Base-by-base conservation (phyloP, 805 yeast genomes). In the Yarrowia porcina region DNA sequence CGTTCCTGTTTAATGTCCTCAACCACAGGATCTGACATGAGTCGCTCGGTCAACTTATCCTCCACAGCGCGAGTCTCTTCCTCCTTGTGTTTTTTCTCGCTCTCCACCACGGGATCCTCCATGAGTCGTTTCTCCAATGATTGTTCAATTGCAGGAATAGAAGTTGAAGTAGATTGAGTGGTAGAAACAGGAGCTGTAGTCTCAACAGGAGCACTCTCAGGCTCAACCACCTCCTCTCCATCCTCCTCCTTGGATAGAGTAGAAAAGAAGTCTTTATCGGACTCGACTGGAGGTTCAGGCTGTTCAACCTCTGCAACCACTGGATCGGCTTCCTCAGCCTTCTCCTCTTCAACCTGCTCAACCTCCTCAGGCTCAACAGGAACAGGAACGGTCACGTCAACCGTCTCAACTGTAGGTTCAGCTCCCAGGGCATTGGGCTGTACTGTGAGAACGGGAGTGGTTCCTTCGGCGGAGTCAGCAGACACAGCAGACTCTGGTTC, bases 281-380 rank as follows among this genome's bases (percentile, higher is more conserved):
- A 42, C 10, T 20, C 39, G 23, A 35, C 44, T 4, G 23, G 23
- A 3, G 30, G 17, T 23, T 52, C 59, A 13, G 56, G 56, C 39
- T 49, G 56, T 27, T 32, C 30, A 21, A 49, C 30, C 56, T 49
- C 39, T 5, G 23, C 39, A 13, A 33, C 56, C n/a, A 35, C 39
- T 7, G 59, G 59, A 17, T 52, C 59, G 30, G 23, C n/a, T n/a
- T n/a, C n/a, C n/a, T n/a, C n/a, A n/a, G n/a, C n/a, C n/a, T n/a
- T 8, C 13, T n/a, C 12, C 18, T 2, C 9, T 20, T 23, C 28
- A 2, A 12, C 30, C 28, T 41, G 45, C 35, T 27, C 50, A 12
- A 27, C 23, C 59, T 52, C 44, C 59, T 60, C 63, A 4, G 63
- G 61, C 30, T 60, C 61, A 30, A 32, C 63, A 17, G 63, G 61